Evolutionary conservation across 2,329 filamentous ascomycete genomes (phyloP).

Genomic region (Fusarium sp.): DNA sequence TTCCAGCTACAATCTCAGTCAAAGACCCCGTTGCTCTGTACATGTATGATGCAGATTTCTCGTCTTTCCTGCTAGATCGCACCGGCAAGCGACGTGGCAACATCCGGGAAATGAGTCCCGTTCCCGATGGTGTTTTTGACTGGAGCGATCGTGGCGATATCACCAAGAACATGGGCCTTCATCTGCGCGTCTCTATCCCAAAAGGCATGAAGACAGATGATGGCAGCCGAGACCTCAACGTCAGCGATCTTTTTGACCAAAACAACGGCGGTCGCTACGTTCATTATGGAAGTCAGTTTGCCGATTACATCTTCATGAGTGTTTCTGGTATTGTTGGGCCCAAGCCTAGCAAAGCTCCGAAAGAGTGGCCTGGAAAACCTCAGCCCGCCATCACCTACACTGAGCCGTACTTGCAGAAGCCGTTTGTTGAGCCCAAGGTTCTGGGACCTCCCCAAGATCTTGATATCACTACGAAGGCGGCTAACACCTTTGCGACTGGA

Average conservation of each 20-base stretch:
- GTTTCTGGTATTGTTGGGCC: not conserved
- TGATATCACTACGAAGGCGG: not conserved
- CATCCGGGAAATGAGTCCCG: not conserved
- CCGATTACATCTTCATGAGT: slow-evolving; percentile 1
- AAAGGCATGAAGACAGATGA: not conserved
- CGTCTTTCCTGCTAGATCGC: not conserved
- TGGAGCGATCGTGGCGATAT: not conserved
- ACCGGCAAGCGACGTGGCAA: not conserved
- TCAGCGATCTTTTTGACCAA: not conserved
- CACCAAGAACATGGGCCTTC: slow-evolving; percentile 1
- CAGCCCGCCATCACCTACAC: not conserved
- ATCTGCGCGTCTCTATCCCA: not conserved
- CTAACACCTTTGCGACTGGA: not conserved
- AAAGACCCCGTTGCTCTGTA: not conserved
- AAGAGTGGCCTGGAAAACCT: not conserved
- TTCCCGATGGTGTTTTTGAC: not conserved
- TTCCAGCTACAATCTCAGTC: not conserved
- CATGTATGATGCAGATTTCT: slow-evolving; percentile 1
- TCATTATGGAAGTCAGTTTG: not conserved
- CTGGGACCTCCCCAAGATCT: not conserved
- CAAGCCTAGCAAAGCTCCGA: not conserved
- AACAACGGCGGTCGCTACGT: slow-evolving; percentile 1
- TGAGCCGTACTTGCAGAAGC: not conserved
- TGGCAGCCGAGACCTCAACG: not conserved
- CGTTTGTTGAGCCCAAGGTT: not conserved